Percentiles rank a stretch among this genome's conserved stretches.
Conservation (phyloP, 176 grass and related monocot genomes). For the Oryza rufipogon region DNA sequence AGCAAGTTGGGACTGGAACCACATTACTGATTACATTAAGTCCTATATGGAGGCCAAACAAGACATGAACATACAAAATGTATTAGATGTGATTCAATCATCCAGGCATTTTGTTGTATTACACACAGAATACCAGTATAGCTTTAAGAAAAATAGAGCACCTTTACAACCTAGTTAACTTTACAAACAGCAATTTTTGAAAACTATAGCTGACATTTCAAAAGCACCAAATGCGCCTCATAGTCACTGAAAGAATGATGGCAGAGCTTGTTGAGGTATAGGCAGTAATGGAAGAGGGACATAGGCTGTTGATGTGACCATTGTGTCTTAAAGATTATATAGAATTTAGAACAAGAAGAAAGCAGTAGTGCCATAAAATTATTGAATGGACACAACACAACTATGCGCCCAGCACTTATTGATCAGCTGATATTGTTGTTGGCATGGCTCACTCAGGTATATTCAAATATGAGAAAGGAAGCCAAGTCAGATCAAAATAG, state of each 20-base stretch:
- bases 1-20: conserved; percentile 43
- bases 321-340: no score
- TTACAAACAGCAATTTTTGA: background rate
- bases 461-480: background rate
- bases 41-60: background rate
- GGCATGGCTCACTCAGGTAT: no score
- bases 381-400: no score
- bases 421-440: no score
- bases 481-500: background rate
- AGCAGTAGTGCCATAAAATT: no score
- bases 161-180: background rate
- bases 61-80: background rate
- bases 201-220: background rate
- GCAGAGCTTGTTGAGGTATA: background rate
- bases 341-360: no score
- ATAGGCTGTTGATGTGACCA: no score
- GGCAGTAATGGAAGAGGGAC: no score
- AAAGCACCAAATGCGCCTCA: background rate
- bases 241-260: background rate
- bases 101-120: background rate
- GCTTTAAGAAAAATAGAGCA: background rate
- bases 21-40: conserved; percentile 16
- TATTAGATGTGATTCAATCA: background rate
- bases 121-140: background rate
- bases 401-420: no score